These are phyloP conservation scores for Coleophoma crateriformis DNA, from an alignment of 2,329 filamentous ascomycete genomes.

Conservation along the genomic window DNA sequence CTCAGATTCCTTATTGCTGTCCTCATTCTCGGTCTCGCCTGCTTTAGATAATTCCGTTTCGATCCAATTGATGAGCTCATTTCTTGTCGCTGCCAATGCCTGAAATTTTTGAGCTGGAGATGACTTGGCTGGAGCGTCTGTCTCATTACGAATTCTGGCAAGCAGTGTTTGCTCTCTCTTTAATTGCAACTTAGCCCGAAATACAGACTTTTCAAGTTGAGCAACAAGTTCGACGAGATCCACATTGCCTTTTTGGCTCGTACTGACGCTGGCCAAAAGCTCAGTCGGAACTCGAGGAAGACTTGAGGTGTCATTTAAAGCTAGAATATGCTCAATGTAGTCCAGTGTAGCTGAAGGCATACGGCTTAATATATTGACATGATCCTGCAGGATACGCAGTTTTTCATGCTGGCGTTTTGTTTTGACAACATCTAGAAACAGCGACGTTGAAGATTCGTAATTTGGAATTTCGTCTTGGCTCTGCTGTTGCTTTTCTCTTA, in stretches of 20 bases:
- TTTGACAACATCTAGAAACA: slow-evolving; percentile 43
- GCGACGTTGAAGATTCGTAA: slow-evolving; percentile 32
- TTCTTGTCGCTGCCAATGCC: slow-evolving; percentile 50
- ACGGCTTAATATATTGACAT: slow-evolving; percentile 43
- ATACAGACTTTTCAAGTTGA: slow-evolving; percentile 50
- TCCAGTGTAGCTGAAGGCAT: slow-evolving; percentile 45
- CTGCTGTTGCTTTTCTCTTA: slow-evolving; percentile 4
- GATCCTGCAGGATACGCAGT: slow-evolving; percentile 43
- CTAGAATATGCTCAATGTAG: slow-evolving; percentile 35
- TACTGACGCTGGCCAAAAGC: slow-evolving; percentile 12
- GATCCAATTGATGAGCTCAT: slow-evolving; percentile 60
- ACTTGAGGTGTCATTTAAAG: slow-evolving; percentile 14
- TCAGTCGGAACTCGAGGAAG: slow-evolving; percentile 22
- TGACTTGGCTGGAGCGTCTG: background rate
- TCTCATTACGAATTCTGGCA: slow-evolving; percentile 30
- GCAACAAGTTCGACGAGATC: slow-evolving; percentile 43
- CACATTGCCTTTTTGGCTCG: slow-evolving; percentile 25
- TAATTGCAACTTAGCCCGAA: slow-evolving; percentile 52
- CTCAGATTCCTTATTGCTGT: slow-evolving; percentile 3
- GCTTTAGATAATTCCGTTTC: slow-evolving; percentile 55
- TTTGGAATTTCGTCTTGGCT: slow-evolving; percentile 13
- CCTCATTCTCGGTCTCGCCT: slow-evolving; percentile 27
- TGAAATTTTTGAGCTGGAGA: slow-evolving; percentile 26
- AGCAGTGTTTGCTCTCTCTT: slow-evolving; percentile 51
- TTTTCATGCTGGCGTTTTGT: slow-evolving; percentile 46